Evolutionary conservation across 169 alveolate species (phyloP).

Genomic region (Eimeria sp.): DNA sequence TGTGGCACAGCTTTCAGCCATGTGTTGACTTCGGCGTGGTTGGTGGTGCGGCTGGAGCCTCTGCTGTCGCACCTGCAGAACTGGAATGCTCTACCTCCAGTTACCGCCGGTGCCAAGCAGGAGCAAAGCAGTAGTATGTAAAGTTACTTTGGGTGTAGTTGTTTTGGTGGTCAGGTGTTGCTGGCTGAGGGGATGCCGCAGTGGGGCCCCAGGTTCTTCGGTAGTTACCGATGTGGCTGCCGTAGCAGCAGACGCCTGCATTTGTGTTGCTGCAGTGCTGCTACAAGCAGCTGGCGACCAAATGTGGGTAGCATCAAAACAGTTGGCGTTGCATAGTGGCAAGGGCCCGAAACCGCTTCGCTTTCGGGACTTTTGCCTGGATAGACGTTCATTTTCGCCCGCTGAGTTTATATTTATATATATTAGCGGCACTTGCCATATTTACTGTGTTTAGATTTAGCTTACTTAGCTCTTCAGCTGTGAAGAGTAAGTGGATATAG

Average conservation of each 20-base stretch:
- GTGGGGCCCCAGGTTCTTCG: conserved; percentile 66
- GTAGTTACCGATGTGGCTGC: conserved; percentile 73
- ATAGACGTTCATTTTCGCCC: conserved; percentile 73
- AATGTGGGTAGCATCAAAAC: conserved; percentile 74
- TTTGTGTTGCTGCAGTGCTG: conserved; percentile 59
- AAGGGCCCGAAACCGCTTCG: conserved; percentile 47
- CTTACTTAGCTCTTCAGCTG: background rate
- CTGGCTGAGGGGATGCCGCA: conserved; percentile 57
- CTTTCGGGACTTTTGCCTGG: conserved; percentile 51
- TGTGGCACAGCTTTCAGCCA: background rate
- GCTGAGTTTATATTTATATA: conserved; percentile 22
- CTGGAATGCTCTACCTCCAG: conserved; percentile 2
- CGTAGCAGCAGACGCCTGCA: conserved; percentile 61
- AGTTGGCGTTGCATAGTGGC: conserved; percentile 79
- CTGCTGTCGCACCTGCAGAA: conserved; percentile 1
- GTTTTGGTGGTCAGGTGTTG: background rate
- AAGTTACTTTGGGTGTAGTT: background rate
- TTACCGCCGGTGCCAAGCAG: conserved; percentile 35
- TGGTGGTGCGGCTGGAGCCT: conserved; percentile 3
- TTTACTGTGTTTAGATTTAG: background rate
- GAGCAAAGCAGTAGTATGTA: background rate
- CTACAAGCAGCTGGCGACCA: conserved; percentile 67
- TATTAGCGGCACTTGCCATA: background rate
- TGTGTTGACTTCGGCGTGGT: background rate
- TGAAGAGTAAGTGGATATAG: background rate